Conservation (phyloP, 2,329 filamentous ascomycete species). For the Apiospora malaysiana region DNA sequence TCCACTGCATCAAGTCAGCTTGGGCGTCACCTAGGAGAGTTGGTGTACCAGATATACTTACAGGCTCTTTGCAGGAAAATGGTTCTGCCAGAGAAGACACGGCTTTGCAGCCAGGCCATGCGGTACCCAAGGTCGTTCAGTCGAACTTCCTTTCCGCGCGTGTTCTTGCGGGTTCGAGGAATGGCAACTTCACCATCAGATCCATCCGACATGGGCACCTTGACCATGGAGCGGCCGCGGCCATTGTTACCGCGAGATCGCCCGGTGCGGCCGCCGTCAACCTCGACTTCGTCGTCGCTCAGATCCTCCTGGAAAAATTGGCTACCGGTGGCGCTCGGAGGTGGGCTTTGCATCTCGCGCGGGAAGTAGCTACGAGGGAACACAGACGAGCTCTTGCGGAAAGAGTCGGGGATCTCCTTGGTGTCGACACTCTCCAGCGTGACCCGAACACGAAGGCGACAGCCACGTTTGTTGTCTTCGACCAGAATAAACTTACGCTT, state of each 20-base stretch:
- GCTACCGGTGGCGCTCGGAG: conserved; percentile 75
- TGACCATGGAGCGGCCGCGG: conserved; percentile 53
- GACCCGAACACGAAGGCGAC: conserved; percentile 85
- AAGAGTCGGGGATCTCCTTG: conserved; percentile 94
- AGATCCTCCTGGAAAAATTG: conserved; percentile 75
- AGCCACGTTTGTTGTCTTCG: conserved; percentile 83
- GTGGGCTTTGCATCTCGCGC: conserved; percentile 87
- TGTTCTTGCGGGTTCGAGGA: conserved; percentile 72
- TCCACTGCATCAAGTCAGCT: conserved; percentile 67
- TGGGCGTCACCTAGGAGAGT: not conserved
- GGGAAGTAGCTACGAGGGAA: conserved; percentile 93
- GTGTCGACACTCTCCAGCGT: conserved; percentile 94
- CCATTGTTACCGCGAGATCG: conserved; percentile 43
- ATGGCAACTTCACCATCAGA: conserved; percentile 75
- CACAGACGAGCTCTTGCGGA: conserved; percentile 87
- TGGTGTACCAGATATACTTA: conserved; percentile 61
- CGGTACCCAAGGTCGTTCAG: conserved; percentile 92
- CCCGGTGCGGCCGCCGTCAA: conserved; percentile 51
- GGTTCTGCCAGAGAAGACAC: conserved; percentile 85
- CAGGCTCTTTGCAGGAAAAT: conserved; percentile 89
- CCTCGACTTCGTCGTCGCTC: conserved; percentile 62
- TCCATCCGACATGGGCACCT: conserved; percentile 73
- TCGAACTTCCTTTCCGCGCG: conserved; percentile 82
- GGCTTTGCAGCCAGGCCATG: conserved; percentile 95
- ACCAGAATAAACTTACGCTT: conserved; percentile 97